Evolutionary conservation across 257 asterid genomes (phyloP), one percentile per base, ranked within the genome.

Genomic region (Ilex asprella): DNA sequence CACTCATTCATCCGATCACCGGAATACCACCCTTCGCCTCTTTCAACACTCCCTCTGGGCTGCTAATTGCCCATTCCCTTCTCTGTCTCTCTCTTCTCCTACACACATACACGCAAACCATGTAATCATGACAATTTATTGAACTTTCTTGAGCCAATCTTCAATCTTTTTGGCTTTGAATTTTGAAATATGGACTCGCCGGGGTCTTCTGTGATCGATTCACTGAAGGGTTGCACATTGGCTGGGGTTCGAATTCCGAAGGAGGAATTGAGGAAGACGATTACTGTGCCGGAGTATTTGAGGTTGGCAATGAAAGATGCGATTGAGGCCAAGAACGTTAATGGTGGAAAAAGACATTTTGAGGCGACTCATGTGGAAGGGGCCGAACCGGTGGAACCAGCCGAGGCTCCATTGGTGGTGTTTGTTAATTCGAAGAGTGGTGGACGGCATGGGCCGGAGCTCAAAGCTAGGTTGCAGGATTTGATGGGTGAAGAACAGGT

Each of bases 401-500:
- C 93, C 2, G 99, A 86, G 82, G 79, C 82, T 55, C 96, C 99
- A 39, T 55, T 89, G 54, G 84, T 92, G 0, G 97, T 89, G 14
- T 92, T 92, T 62, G 74, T 92, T 46, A 92, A 92, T 81, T 82
- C 96, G 5, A 85, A 64, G 70, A 92, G 99, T 49, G 99, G 97
- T 7, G 99, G 97, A 0, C 82, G 97, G 10, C 99, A 92, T 73
- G 99, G 99, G 8, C 94, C 94, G n/a, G 83, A 80, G 65, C 88
- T 89, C 60, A 92, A 67, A 78, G 90, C 82, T 56, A 84, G 97
- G 10, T 74, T 92, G 43, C 83, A 89, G 77, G 83, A 61, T 41
- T 90, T 92, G 78, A 92, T 92, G 97, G 95, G 86, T 16, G 92
- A 86, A 72, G 96, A 92, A 78, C 99, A 92, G 97, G 99, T 92